Conservation (phyloP, 1,284 basidiomycete genomes). For the Trametes versicolor region DNA sequence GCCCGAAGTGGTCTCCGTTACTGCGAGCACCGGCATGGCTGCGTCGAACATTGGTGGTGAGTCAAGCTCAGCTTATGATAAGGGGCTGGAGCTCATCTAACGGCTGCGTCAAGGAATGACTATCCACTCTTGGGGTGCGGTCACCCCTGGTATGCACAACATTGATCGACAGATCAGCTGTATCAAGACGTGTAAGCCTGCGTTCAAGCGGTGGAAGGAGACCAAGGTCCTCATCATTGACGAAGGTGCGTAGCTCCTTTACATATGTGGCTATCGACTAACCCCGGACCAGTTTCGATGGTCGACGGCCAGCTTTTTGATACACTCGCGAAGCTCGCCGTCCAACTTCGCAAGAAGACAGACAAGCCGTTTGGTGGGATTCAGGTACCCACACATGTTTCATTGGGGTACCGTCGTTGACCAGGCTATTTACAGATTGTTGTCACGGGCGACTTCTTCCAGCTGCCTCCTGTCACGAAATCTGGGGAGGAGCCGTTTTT, state of each 20-base stretch:
- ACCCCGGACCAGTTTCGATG: constrained; percentile 84
- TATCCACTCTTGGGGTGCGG: constrained; percentile 52
- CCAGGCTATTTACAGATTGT: constrained; percentile 62
- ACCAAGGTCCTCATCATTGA: constrained; percentile 90
- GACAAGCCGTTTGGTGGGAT: constrained; percentile 92
- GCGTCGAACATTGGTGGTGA: constrained; percentile 72
- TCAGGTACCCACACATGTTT: constrained; percentile 61
- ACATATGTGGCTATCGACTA: not conserved
- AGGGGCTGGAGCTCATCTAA: not conserved
- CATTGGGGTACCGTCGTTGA: not conserved
- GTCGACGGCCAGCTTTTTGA: constrained; percentile 94
- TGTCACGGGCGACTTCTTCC: constrained; percentile 96
- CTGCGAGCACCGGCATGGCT: constrained; percentile 69
- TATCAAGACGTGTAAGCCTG: constrained; percentile 50
- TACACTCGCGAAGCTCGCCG: constrained; percentile 64
- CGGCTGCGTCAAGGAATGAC: constrained; percentile 45
- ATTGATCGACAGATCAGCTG: constrained; percentile 49
- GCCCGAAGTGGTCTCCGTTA: constrained; percentile 60
- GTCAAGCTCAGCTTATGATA: not conserved
- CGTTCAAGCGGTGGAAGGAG: constrained; percentile 48
- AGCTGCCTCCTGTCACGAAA: constrained; percentile 90
- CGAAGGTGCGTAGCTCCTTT: constrained; percentile 68
- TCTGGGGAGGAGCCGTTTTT: constrained; percentile 61
- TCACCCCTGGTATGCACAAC: constrained; percentile 48
- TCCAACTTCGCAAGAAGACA: constrained; percentile 62